Evolutionary conservation across 441 rosid species (phyloP), one percentile per base, ranked within the genome.

Genomic region (Biscutella laevigata): DNA sequence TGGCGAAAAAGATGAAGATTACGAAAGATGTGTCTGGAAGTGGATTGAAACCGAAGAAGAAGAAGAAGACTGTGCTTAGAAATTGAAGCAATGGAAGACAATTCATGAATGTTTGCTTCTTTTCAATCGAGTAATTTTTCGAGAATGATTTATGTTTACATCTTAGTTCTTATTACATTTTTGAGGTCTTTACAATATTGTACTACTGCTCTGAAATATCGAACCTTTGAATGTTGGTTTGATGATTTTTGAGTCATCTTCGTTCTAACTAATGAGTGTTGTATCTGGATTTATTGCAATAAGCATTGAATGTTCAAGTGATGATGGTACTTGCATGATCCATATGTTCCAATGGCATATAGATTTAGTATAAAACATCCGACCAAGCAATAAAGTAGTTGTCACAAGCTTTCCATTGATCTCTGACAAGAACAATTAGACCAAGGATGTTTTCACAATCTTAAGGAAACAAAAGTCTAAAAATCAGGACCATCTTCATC

Each of bases 21-120:
- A 16, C 14, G 0, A 52, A 45, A 37, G 14, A 44, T 0, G 56
- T 29, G 55, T 59, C 64, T 17, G 36, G 32, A 12, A 55, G 36
- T 38, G 60, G 62, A 5, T 46, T 60, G 66, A 60, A 60, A 39
- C 53, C 50, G 0, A 61, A 54, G 58, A 61, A 28, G 62, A 67
- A 47, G 62, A 54, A 39, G 56, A 59, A 24, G n/a, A n/a, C n/a
- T 29, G 30, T 40, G 16, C 14, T 53, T 16, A 53, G 62, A 19
- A 26, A 59, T 8, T 43, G 54, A 50, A 32, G 12, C 38, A 25
- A 13, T 4, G 7, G 16, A 34, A 37, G 28, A 19, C n/a, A n/a
- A n/a, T n/a, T 57, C 21, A 20, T 10, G 46, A n/a, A 38, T 24
- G 2, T 51, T 34, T 41, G 9, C 34, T 28, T 34, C 16, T 50